These are phyloP conservation scores for Talaromyces sp. DNA, from an alignment of 2,329 filamentous ascomycete genomes.

Conservation along the genomic window DNA sequence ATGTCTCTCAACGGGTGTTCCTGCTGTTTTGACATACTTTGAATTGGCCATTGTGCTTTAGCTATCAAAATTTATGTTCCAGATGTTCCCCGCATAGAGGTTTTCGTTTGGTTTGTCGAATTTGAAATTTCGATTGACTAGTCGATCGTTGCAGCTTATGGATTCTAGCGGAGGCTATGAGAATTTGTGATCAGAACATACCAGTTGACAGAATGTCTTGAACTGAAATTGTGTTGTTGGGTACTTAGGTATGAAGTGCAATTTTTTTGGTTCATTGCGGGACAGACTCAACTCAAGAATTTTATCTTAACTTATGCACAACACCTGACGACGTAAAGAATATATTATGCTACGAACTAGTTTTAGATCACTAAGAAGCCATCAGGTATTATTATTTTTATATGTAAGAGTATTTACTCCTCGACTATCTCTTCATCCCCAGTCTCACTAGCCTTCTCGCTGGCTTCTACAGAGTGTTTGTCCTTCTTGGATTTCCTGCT, in stretches of 20 bases:
- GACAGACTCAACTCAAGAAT: background rate
- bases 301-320: background rate
- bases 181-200: background rate
- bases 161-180: background rate
- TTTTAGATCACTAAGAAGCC: background rate
- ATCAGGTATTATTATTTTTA: background rate
- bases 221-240: background rate
- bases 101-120: background rate
- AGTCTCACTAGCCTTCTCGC: constrained; percentile 43
- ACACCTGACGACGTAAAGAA: background rate
- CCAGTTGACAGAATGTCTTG: background rate
- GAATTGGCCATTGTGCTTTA: constrained; percentile 36
- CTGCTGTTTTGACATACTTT: constrained; percentile 27
- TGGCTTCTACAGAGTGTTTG: constrained; percentile 42
- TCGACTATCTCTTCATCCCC: constrained; percentile 40
- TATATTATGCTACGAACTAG: background rate
- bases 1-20: too few species aligned
- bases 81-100: constrained; percentile 4
- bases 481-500: constrained; percentile 47
- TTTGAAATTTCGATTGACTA: background rate
- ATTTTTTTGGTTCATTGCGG: constrained; percentile 10
- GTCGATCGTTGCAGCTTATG: background rate
- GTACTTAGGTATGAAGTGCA: background rate
- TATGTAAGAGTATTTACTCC: constrained; percentile 3
- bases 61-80: background rate